Percentiles rank a stretch among this genome's conserved stretches.
Evolutionary conservation across 2,329 filamentous ascomycete genomes (phyloP).

Genomic region (Fusarium solani-melongenae): DNA sequence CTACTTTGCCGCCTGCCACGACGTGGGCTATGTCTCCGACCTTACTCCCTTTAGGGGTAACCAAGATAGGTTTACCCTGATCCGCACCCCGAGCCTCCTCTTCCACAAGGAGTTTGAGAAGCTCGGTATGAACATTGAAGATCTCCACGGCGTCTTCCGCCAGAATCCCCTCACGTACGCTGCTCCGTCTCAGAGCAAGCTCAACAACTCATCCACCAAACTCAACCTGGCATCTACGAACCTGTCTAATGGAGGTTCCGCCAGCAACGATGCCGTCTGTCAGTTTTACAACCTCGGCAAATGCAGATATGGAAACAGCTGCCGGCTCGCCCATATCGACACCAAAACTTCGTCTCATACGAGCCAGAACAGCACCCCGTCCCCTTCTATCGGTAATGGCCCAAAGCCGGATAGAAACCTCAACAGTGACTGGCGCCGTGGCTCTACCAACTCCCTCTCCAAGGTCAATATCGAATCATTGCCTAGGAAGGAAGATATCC

Average conservation of each 20-base stretch:
- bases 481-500: constrained; percentile 26
- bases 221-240: neutral
- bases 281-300: constrained; percentile 34
- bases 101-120: constrained; percentile 65
- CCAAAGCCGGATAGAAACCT: constrained; percentile 15
- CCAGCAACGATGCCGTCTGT: constrained; percentile 24
- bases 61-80: constrained; percentile 63
- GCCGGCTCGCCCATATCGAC: constrained; percentile 28
- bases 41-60: constrained; percentile 63
- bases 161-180: constrained; percentile 47
- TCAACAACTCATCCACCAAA: neutral
- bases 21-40: constrained; percentile 62
- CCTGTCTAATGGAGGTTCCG: neutral
- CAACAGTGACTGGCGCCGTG: constrained; percentile 9
- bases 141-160: constrained; percentile 65
- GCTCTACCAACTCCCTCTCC: neutral
- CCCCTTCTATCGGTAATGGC: constrained; percentile 10
- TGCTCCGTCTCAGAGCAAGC: constrained; percentile 3
- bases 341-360: constrained; percentile 11
- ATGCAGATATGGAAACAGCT: constrained; percentile 38
- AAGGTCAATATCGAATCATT: constrained; percentile 23
- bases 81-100: constrained; percentile 57
- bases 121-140: constrained; percentile 61
- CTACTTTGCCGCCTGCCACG: constrained; percentile 71
- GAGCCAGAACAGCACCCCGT: constrained; percentile 21